phyloP scores from a whole-genome alignment of 2,329 filamentous ascomycete genomes.

The Fusarium newnesense region DNA sequence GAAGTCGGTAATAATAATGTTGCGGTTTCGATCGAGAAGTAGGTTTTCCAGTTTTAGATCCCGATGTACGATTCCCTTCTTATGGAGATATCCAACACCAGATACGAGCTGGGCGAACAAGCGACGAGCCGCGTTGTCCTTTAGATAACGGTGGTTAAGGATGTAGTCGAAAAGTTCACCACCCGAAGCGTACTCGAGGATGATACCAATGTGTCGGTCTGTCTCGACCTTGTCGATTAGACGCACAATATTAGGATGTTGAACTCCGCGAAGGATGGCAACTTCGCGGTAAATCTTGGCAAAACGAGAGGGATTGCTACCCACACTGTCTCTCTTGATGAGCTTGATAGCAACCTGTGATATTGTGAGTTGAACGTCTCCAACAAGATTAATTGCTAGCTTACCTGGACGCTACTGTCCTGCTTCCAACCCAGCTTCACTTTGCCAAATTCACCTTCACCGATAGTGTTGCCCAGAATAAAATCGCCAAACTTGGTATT shows the following conservation, averaged over 20 bases:
- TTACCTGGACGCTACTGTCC: slow-evolving; percentile 85
- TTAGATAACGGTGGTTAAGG: slow-evolving; percentile 93
- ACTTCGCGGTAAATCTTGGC: slow-evolving; percentile 99
- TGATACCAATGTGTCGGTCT: slow-evolving; percentile 96
- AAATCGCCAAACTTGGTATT: slow-evolving; percentile 92
- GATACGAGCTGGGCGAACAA: slow-evolving; percentile 96
- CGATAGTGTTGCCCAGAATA: slow-evolving; percentile 93
- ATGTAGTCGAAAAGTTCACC: slow-evolving; percentile 99
- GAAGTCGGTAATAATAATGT: slow-evolving; percentile 99
- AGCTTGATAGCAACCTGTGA: slow-evolving; percentile 92
- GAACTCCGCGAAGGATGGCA: slow-evolving; percentile 84
- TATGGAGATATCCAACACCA: slow-evolving; percentile 96
- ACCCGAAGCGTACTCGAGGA: slow-evolving; percentile 96
- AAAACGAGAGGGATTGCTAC: slow-evolving; percentile 86
- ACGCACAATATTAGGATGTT: slow-evolving; percentile 96
- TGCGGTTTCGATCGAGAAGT: slow-evolving; percentile 92
- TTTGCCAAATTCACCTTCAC: slow-evolving; percentile 98
- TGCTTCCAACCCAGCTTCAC: slow-evolving; percentile 99
- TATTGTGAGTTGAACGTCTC: slow-evolving; percentile 20
- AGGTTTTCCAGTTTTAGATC: slow-evolving; percentile 97
- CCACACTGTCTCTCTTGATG: slow-evolving; percentile 90
- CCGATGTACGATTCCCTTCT: slow-evolving; percentile 97
- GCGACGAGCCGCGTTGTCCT: slow-evolving; percentile 89
- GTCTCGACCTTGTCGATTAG: slow-evolving; percentile 99
- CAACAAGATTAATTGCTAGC: neutral